These are phyloP conservation scores for Actinomortierella wolfii DNA, from an alignment of 371 early-diverging fungal genomes.

Conservation along the genomic window DNA sequence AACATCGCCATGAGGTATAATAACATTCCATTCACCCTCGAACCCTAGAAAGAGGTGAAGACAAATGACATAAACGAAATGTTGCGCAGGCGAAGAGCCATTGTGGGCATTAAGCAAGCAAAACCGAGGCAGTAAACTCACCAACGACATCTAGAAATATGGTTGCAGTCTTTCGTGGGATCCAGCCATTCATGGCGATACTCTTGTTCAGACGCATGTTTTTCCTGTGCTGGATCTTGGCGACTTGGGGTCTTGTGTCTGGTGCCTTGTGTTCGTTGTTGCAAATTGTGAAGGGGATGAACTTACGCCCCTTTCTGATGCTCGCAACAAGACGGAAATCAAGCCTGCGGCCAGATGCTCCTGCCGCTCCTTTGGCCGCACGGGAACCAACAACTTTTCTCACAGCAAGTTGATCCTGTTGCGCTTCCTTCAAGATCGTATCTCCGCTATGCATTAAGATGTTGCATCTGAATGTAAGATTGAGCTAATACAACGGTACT, in stretches of 20 bases:
- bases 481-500: no score
- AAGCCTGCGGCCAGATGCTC: slow-evolving; percentile 13
- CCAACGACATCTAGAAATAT: slow-evolving; percentile 3
- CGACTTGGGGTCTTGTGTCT: slow-evolving; percentile 2
- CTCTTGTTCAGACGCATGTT: slow-evolving; percentile 6
- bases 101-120: not conserved
- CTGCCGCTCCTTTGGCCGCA: slow-evolving; percentile 8
- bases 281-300: slow-evolving; percentile 1
- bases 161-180: slow-evolving; percentile 2
- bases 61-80: not conserved
- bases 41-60: not conserved
- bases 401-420: slow-evolving; percentile 9
- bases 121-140: slow-evolving; percentile 1
- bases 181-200: slow-evolving; percentile 1
- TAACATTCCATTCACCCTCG: slow-evolving; percentile 3
- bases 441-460: slow-evolving; percentile 5
- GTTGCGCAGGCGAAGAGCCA: not conserved
- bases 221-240: slow-evolving; percentile 6
- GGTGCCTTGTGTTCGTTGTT: slow-evolving; percentile 3
- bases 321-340: slow-evolving; percentile 4
- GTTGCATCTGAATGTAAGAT: no score
- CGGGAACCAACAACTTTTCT: slow-evolving; percentile 10
- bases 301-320: slow-evolving; percentile 1
- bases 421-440: slow-evolving; percentile 5
- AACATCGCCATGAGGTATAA: not conserved